phyloP scores from a whole-genome alignment of 1,139 yeast species.

The Ashbya aceris region DNA sequence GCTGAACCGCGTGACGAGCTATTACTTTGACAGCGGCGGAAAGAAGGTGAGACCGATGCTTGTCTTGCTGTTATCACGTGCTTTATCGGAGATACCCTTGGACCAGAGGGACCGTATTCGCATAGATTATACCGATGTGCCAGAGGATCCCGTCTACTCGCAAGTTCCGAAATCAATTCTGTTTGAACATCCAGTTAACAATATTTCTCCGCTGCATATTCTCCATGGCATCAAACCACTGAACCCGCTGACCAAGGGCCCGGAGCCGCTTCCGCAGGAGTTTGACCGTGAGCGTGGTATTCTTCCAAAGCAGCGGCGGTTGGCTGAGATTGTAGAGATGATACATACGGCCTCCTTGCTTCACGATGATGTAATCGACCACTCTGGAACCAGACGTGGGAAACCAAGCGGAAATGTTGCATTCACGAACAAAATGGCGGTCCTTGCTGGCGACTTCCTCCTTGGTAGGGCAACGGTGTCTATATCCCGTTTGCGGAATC shows the following conservation, averaged over 20 bases:
- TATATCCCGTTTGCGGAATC: slow-evolving; percentile 81
- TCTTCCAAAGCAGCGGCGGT: slow-evolving; percentile 84
- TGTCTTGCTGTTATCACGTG: slow-evolving; percentile 74
- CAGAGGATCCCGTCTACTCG: slow-evolving; percentile 48
- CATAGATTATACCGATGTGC: slow-evolving; percentile 55
- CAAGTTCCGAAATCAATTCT: slow-evolving; percentile 16
- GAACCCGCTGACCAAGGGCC: slow-evolving; percentile 77
- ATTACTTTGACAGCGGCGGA: slow-evolving; percentile 93
- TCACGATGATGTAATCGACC: slow-evolving; percentile 96
- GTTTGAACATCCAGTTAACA: slow-evolving; percentile 29
- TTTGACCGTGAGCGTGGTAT: slow-evolving; percentile 58
- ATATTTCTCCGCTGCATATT: slow-evolving; percentile 71
- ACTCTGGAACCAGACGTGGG: slow-evolving; percentile 84
- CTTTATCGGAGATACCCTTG: slow-evolving; percentile 69
- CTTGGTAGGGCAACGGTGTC: slow-evolving; percentile 96
- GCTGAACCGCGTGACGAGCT: slow-evolving; percentile 78
- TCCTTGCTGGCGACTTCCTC: slow-evolving; percentile 90
- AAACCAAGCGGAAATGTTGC: slow-evolving; percentile 88
- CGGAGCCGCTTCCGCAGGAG: slow-evolving; percentile 53
- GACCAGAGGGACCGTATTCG: slow-evolving; percentile 53
- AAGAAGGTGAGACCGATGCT: slow-evolving; percentile 89
- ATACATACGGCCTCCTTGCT: slow-evolving; percentile 94
- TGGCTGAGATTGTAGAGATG: slow-evolving; percentile 97
- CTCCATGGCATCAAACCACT: slow-evolving; percentile 87
- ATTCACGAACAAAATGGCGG: slow-evolving; percentile 95